Evolutionary conservation across 2,329 filamentous ascomycete species (phyloP).

Genomic region (Beauveria varroae): DNA sequence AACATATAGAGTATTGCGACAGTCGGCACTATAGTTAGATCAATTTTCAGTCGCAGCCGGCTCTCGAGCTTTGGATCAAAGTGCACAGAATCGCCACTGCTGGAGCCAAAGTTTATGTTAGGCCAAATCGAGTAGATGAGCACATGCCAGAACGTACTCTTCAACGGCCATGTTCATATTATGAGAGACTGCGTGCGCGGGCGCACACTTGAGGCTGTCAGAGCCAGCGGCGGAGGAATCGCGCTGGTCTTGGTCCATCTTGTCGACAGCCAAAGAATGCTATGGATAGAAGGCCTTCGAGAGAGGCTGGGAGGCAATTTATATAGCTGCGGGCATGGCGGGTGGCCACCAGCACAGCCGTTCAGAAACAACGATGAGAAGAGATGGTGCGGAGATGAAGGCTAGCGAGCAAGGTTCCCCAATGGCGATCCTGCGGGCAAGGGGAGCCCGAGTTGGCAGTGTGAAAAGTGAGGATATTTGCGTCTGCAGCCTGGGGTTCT

Average conservation of each 20-base stretch:
- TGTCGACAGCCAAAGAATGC: neutral
- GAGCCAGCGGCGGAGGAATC: neutral
- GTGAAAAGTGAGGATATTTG: neutral
- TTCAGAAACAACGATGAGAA: neutral
- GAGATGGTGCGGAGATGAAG: neutral
- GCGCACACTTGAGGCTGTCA: neutral
- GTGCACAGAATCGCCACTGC: slow-evolving; percentile 41
- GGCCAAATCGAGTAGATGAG: neutral
- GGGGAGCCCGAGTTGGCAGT: neutral
- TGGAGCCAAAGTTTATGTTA: slow-evolving; percentile 21
- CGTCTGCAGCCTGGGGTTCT: neutral
- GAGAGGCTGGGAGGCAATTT: neutral
- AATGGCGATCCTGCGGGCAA: neutral
- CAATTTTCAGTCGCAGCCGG: slow-evolving; percentile 55
- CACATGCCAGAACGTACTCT: neutral
- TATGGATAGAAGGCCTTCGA: neutral
- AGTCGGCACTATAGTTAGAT: slow-evolving; percentile 57
- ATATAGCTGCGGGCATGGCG: neutral
- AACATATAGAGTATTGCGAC: slow-evolving; percentile 62
- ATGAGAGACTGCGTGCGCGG: neutral
- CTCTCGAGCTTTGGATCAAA: slow-evolving; percentile 52
- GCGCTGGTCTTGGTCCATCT: neutral
- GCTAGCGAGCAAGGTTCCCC: neutral
- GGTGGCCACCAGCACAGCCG: neutral
- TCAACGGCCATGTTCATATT: neutral